phyloP scores from a whole-genome alignment of 1,284 basidiomycete species.

The Fomitopsis schrenkii region DNA sequence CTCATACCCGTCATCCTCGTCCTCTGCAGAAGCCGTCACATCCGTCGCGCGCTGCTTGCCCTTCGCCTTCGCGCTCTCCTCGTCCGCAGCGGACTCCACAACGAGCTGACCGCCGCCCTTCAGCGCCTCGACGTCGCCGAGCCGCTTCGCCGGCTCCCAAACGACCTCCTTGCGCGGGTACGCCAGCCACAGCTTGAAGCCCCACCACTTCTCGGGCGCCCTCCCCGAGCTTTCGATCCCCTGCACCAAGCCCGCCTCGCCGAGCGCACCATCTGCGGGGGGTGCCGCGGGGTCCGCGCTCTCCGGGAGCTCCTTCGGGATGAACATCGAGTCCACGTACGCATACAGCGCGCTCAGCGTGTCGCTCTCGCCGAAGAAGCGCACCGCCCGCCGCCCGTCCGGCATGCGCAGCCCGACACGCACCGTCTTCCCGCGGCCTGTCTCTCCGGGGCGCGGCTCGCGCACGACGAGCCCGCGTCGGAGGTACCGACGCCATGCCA shows the following conservation, averaged over 20 bases:
- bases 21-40: constrained; percentile 10
- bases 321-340: constrained; percentile 57
- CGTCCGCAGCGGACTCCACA: constrained; percentile 48
- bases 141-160: constrained; percentile 38
- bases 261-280: constrained; percentile 27
- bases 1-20: constrained; percentile 53
- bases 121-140: constrained; percentile 52
- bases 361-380: constrained; percentile 49
- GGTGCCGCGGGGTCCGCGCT: constrained; percentile 40
- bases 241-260: constrained; percentile 38
- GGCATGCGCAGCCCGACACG: constrained; percentile 69
- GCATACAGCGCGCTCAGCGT: constrained; percentile 64
- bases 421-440: constrained; percentile 32
- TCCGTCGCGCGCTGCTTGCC: constrained; percentile 14
- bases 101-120: constrained; percentile 67
- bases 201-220: constrained; percentile 54
- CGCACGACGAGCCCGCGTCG: constrained; percentile 34
- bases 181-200: constrained; percentile 63
- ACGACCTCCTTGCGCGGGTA: constrained; percentile 69
- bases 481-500: constrained; percentile 51
- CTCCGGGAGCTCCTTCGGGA: constrained; percentile 32
- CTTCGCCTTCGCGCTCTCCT: constrained; percentile 19
- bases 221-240: constrained; percentile 31
- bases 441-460: constrained; percentile 30
- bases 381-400: constrained; percentile 55